These are phyloP conservation scores for Herpotrichia juniperi DNA, from an alignment of 2,329 filamentous ascomycete species.

Conservation along the genomic window DNA sequence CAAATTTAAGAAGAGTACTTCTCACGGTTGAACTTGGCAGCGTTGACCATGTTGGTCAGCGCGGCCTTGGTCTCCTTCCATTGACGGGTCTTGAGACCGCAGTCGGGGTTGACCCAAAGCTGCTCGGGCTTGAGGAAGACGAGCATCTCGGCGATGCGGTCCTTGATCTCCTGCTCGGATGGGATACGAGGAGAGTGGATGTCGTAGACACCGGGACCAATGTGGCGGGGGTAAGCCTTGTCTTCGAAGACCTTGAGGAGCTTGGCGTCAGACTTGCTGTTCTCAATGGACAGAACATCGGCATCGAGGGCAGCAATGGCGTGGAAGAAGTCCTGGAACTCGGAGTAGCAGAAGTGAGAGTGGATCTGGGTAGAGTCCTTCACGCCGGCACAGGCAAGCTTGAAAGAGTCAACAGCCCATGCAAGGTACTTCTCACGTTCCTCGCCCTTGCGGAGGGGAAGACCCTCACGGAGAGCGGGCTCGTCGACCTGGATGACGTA, in stretches of 20 bases:
- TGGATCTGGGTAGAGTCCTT: slow-evolving; percentile 98
- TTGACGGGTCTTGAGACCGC: slow-evolving; percentile 97
- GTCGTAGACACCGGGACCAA: slow-evolving; percentile 98
- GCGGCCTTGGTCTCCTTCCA: slow-evolving; percentile 99
- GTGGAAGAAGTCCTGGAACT: slow-evolving; percentile 99
- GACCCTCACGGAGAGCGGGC: slow-evolving; percentile 98
- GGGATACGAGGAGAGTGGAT: slow-evolving; percentile 99
- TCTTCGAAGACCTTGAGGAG: slow-evolving; percentile 98
- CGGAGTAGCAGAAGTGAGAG: slow-evolving; percentile 99
- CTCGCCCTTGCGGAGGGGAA: slow-evolving; percentile 89
- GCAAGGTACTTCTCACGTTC: slow-evolving; percentile 96
- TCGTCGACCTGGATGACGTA: slow-evolving; percentile 99
- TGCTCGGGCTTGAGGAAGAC: slow-evolving; percentile 93
- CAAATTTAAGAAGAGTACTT: slow-evolving; percentile 72
- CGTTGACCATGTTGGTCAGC: slow-evolving; percentile 95
- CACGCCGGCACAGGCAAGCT: slow-evolving; percentile 90
- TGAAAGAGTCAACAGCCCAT: slow-evolving; percentile 99
- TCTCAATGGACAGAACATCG: slow-evolving; percentile 98
- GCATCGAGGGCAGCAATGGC: slow-evolving; percentile 97
- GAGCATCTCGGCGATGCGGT: slow-evolving; percentile 97
- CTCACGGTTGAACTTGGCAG: slow-evolving; percentile 93
- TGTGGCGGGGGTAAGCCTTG: slow-evolving; percentile 96
- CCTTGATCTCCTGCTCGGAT: slow-evolving; percentile 97
- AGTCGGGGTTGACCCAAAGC: slow-evolving; percentile 99
- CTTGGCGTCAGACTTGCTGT: slow-evolving; percentile 99